A percentile compares a stretch with the other conserved stretches of the same genome.
Evolutionary conservation across 2,329 filamentous ascomycete genomes (phyloP).

Genomic region (Trichocomaceae sp.): DNA sequence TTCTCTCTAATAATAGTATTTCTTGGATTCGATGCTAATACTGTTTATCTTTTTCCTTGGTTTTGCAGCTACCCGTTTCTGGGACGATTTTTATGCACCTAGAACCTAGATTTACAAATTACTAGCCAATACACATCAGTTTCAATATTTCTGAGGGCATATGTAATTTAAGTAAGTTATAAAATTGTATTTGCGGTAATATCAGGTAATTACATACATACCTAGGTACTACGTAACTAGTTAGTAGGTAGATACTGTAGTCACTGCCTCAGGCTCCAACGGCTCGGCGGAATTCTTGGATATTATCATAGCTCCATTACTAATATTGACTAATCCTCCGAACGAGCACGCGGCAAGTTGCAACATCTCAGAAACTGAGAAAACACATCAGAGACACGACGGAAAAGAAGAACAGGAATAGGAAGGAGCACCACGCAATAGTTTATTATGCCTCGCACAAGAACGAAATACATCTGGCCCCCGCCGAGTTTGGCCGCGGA

Average conservation of each 20-base stretch:
- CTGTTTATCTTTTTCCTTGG: no score
- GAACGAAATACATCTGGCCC: constrained; percentile 16
- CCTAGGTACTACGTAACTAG: not conserved
- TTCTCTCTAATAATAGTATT: no score
- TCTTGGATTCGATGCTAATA: no score
- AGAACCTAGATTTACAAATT: no score
- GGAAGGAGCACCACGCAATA: not conserved
- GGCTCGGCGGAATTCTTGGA: not conserved
- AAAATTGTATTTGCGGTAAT: no score
- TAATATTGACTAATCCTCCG: not conserved
- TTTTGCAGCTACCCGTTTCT: no score
- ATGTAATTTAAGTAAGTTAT: not conserved
- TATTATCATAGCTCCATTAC: not conserved
- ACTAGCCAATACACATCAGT: not conserved
- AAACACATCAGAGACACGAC: not conserved
- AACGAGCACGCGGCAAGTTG: not conserved
- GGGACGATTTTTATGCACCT: no score
- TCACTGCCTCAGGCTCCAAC: not conserved
- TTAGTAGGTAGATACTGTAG: no score
- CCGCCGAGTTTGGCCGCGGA: constrained; percentile 5
- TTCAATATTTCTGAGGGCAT: not conserved
- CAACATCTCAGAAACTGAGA: not conserved
- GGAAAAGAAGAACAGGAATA: not conserved
- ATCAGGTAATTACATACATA: not conserved
- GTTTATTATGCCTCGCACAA: constrained; percentile 11